Evolutionary conservation across 2,329 filamentous ascomycete genomes (phyloP).

Genomic region (Torrubiellomyces zombiae): DNA sequence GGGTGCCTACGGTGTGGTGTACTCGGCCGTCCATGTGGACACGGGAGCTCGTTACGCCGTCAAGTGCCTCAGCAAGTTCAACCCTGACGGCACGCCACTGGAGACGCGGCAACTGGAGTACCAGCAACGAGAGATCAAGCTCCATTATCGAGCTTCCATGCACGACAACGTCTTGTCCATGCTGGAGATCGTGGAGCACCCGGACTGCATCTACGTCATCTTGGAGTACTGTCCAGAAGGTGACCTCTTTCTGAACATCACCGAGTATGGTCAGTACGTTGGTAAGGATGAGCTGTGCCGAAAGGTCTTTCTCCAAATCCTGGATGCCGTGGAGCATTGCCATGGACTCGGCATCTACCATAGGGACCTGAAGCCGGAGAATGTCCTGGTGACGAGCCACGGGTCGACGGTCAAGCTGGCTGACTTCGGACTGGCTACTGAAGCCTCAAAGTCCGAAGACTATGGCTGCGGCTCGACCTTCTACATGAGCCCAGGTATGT

Average conservation of each 20-base stretch:
- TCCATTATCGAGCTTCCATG: conserved; percentile 76
- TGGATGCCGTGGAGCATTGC: conserved; percentile 94
- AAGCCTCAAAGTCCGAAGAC: conserved; percentile 69
- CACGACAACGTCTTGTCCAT: conserved; percentile 91
- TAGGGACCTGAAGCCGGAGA: conserved; percentile 94
- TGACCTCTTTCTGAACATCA: conserved; percentile 94
- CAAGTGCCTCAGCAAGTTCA: conserved; percentile 90
- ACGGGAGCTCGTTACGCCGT: conserved; percentile 78
- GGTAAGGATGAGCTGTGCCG: conserved; percentile 81
- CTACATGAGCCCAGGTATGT: conserved; percentile 96
- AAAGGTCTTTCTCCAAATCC: conserved; percentile 79
- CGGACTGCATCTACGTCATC: conserved; percentile 89
- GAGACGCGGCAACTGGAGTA: conserved; percentile 77
- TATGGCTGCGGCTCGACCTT: conserved; percentile 97
- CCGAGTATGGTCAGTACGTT: conserved; percentile 82
- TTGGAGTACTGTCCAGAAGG: conserved; percentile 95
- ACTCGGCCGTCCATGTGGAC: conserved; percentile 71
- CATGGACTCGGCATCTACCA: conserved; percentile 91
- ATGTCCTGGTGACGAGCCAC: conserved; percentile 79
- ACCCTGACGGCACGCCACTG: conserved; percentile 50
- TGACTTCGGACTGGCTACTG: conserved; percentile 90
- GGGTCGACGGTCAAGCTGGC: conserved; percentile 88
- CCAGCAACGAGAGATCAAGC: conserved; percentile 80
- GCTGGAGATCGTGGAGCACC: conserved; percentile 79
- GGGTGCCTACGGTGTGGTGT: conserved; percentile 93